Conservation (phyloP, 192 early-diverging fungal species). For the Mortierella hygrophila region DNA sequence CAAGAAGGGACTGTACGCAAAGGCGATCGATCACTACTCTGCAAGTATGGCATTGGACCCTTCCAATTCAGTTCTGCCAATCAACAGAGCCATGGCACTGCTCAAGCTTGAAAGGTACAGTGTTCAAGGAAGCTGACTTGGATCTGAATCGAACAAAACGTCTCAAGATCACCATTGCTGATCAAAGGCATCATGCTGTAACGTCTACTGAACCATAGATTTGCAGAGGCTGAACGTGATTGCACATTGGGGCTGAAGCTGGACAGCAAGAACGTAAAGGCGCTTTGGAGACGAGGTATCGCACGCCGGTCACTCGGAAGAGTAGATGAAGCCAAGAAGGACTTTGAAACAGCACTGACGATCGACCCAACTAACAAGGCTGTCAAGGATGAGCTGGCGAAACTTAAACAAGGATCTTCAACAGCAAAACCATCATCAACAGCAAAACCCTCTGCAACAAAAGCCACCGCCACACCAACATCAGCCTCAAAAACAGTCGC, state of each 20-base stretch:
- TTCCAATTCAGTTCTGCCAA: slow-evolving; percentile 66
- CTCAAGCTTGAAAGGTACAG: slow-evolving; percentile 77
- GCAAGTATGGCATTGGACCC: slow-evolving; percentile 73
- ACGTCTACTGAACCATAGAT: slow-evolving; percentile 53
- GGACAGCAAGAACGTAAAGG: slow-evolving; percentile 82
- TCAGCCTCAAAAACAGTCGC: not conserved
- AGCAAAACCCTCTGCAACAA: not conserved
- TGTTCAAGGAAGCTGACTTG: not conserved
- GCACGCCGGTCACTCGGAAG: slow-evolving; percentile 67
- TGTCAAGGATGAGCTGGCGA: slow-evolving; percentile 72
- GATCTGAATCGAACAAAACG: not conserved
- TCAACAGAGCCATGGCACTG: slow-evolving; percentile 88
- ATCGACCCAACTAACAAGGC: slow-evolving; percentile 78
- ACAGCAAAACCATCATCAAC: not conserved
- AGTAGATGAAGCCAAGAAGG: slow-evolving; percentile 68
- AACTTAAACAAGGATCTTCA: slow-evolving; percentile 16
- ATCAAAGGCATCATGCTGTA: not conserved
- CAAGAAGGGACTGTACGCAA: slow-evolving; percentile 64
- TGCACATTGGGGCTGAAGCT: slow-evolving; percentile 69
- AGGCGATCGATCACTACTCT: slow-evolving; percentile 75
- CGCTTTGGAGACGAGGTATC: slow-evolving; percentile 81
- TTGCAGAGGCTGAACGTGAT: slow-evolving; percentile 73
- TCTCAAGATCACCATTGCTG: not conserved
- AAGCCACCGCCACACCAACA: not conserved
- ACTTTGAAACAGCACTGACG: slow-evolving; percentile 70